Conservation (phyloP, 495 filamentous ascomycete species). For the Hyaloscypha finlandica region DNA sequence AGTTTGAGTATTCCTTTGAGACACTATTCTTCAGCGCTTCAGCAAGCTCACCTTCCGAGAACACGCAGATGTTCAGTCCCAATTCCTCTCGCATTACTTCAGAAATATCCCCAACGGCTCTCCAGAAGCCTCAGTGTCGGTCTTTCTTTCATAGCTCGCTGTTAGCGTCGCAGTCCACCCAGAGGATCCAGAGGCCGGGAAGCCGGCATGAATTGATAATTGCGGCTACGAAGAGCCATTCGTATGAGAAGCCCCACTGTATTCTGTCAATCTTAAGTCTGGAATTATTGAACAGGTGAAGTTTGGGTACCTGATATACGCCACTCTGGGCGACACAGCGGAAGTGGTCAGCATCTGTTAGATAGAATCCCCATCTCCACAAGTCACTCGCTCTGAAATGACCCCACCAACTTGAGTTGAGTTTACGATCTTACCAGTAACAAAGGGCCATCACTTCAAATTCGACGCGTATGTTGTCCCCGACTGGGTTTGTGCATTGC, state of each 20-base stretch:
- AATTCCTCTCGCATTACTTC: conserved; percentile 21
- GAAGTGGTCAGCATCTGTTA: background rate
- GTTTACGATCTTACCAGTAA: background rate
- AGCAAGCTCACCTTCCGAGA: conserved; percentile 15
- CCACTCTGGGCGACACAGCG: background rate
- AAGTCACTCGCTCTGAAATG: background rate
- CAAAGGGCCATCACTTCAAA: background rate
- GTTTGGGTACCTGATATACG: background rate
- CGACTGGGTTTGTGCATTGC: too few relatives aligned
- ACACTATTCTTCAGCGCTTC: conserved; percentile 17
- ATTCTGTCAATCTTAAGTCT: background rate
- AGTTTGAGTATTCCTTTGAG: too few relatives aligned
- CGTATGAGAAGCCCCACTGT: conserved; percentile 24
- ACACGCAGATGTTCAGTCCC: conserved; percentile 20
- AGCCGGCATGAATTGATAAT: conserved; percentile 9
- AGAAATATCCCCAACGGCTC: conserved; percentile 18
- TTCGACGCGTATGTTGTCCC: too few relatives aligned
- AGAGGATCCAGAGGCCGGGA: conserved; percentile 15
- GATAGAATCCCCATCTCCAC: background rate
- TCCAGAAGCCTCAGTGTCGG: conserved; percentile 7
- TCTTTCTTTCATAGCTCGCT: conserved; percentile 19
- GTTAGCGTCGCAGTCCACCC: conserved; percentile 21
- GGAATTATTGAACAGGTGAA: background rate
- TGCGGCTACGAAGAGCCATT: conserved; percentile 16
- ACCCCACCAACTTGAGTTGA: background rate